A percentile compares a stretch with the other conserved stretches of the same genome.
These are phyloP conservation scores for Naganishia sp. DNA, from an alignment of 1,284 basidiomycete genomes.

Conservation along the genomic window DNA sequence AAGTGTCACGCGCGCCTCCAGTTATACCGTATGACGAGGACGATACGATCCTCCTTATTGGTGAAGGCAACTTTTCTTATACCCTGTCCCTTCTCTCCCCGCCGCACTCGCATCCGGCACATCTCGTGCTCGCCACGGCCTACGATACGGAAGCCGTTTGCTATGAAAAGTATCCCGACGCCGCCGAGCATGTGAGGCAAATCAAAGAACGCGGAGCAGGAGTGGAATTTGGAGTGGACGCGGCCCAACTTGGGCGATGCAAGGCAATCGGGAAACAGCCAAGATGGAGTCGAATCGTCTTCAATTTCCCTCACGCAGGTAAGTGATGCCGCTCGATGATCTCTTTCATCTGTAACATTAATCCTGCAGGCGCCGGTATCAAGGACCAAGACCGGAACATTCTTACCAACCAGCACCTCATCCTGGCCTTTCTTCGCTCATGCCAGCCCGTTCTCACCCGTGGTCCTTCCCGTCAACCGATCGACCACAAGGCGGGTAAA, in stretches of 20 bases:
- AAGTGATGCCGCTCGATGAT: slow-evolving; percentile 18
- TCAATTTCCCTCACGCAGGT: slow-evolving; percentile 98
- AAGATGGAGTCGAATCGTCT: slow-evolving; percentile 78
- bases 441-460: slow-evolving; percentile 65
- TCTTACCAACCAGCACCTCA: slow-evolving; percentile 81
- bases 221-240: slow-evolving; percentile 84
- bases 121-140: slow-evolving; percentile 79
- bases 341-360: not conserved
- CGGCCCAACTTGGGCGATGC: slow-evolving; percentile 68
- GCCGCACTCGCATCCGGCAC: slow-evolving; percentile 63
- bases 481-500: slow-evolving; percentile 34
- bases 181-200: slow-evolving; percentile 62
- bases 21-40: slow-evolving; percentile 69
- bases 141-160: slow-evolving; percentile 80
- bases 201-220: slow-evolving; percentile 66
- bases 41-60: slow-evolving; percentile 82
- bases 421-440: slow-evolving; percentile 80
- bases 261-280: slow-evolving; percentile 53
- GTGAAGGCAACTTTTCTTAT: slow-evolving; percentile 96
- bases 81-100: slow-evolving; percentile 69
- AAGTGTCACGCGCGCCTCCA: slow-evolving; percentile 56
- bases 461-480: slow-evolving; percentile 54
- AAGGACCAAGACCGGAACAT: slow-evolving; percentile 94
- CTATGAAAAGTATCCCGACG: slow-evolving; percentile 81
- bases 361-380: slow-evolving; percentile 75